phyloP scores from a whole-genome alignment of 306 rosid genomes.

The Pachyrhizus erosus region DNA sequence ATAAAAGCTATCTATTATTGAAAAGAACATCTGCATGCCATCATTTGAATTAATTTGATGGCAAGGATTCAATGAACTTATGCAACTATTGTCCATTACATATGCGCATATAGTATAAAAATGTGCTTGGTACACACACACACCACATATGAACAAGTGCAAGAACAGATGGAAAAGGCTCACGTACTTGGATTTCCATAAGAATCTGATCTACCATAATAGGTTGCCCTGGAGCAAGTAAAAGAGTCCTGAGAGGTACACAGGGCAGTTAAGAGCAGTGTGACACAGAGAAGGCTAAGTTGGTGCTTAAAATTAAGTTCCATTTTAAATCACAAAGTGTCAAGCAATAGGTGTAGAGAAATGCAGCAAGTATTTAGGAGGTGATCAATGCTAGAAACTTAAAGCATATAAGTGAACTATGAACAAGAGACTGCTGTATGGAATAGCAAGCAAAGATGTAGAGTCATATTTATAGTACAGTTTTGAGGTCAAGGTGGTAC shows the following conservation, averaged over 20 bases:
- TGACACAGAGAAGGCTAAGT: conserved; percentile 51
- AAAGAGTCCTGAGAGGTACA: conserved; percentile 67
- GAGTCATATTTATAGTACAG: conserved; percentile 64
- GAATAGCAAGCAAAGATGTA: conserved; percentile 37
- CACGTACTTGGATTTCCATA: conserved; percentile 74
- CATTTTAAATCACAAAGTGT: conserved; percentile 46
- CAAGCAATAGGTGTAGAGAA: not conserved
- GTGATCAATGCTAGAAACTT: conserved; percentile 26
- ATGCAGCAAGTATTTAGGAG: conserved; percentile 1
- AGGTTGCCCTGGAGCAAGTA: conserved; percentile 78
- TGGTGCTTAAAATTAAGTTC: conserved; percentile 43
- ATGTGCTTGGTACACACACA: not conserved
- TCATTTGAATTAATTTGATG: not conserved
- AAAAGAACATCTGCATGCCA: not conserved
- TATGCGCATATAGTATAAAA: not conserved
- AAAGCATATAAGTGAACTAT: conserved; percentile 9
- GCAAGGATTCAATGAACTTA: not conserved
- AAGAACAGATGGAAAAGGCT: not conserved
- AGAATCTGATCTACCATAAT: conserved; percentile 91
- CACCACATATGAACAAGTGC: not conserved
- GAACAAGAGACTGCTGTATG: conserved; percentile 32
- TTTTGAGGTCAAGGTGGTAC: conserved; percentile 30
- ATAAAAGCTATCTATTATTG: not conserved
- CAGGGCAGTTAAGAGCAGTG: conserved; percentile 60
- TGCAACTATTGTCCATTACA: not conserved